Percentiles rank a stretch among this genome's conserved stretches.
phyloP scores from a whole-genome alignment of 1,284 basidiomycete genomes.

The Malassezia caprae region DNA sequence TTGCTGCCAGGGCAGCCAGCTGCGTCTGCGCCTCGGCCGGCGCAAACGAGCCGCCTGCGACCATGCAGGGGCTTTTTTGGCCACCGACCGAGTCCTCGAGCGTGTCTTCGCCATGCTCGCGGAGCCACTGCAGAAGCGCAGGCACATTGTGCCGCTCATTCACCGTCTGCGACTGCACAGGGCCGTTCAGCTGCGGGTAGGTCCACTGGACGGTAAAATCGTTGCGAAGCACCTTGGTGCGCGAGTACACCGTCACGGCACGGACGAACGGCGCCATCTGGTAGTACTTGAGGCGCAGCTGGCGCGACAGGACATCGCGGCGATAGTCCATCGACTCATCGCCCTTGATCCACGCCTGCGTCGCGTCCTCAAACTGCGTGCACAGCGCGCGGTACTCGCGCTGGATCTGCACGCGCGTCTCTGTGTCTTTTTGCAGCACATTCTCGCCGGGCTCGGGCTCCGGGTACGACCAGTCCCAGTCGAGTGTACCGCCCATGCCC shows the following conservation, averaged over 20 bases:
- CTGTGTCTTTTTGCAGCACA: conserved; percentile 38
- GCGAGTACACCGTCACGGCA: conserved; percentile 43
- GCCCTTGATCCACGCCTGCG: conserved; percentile 34
- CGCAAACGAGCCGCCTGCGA: not conserved
- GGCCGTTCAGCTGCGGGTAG: conserved; percentile 41
- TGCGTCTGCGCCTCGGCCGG: not conserved
- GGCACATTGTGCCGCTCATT: conserved; percentile 41
- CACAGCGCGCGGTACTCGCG: conserved; percentile 35
- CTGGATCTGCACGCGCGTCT: conserved; percentile 33
- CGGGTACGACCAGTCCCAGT: conserved; percentile 48
- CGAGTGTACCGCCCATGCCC: conserved; percentile 47
- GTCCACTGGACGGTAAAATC: conserved; percentile 39
- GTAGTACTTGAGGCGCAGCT: conserved; percentile 44
- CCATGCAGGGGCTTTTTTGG: conserved; percentile 21
- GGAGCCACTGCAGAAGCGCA: conserved; percentile 40
- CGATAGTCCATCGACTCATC: conserved; percentile 30
- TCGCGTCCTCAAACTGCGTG: conserved; percentile 34
- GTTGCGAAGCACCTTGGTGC: conserved; percentile 35
- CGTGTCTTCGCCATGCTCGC: conserved; percentile 43
- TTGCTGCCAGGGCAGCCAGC: not conserved
- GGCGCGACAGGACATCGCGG: conserved; percentile 37
- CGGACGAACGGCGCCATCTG: conserved; percentile 40
- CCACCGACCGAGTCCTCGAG: conserved; percentile 39
- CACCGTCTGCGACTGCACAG: conserved; percentile 27
- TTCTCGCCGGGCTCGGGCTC: conserved; percentile 45